Conservation (phyloP, 225 moss, liverwort and hornwort species). For the Lunularia cruciata region DNA sequence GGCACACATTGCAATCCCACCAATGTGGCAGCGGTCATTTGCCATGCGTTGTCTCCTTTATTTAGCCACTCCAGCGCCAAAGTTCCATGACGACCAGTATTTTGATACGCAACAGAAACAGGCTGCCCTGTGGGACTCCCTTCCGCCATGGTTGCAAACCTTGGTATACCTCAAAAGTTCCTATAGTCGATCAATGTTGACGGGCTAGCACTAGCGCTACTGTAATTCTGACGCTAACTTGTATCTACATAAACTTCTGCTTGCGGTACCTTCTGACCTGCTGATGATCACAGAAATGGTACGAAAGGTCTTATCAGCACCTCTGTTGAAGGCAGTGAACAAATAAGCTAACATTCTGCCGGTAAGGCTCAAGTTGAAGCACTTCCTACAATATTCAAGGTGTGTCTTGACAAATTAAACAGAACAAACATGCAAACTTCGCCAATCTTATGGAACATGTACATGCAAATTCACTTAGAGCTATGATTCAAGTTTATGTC, state of each 20-base stretch:
- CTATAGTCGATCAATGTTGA: neutral
- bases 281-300: neutral
- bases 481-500: no score
- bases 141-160: neutral
- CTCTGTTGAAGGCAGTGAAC: no score
- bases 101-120: constrained; percentile 16
- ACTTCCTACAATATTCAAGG: neutral
- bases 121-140: constrained; percentile 1
- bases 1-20: constrained; percentile 28
- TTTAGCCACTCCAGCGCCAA: constrained; percentile 17
- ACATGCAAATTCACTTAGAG: no score
- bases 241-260: neutral
- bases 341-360: neutral
- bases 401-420: neutral
- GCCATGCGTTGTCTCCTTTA: constrained; percentile 51
- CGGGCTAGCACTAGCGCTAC: neutral
- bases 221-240: neutral
- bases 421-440: neutral
- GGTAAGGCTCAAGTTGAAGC: neutral
- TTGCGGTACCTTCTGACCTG: neutral
- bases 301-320: neutral
- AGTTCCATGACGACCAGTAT: constrained; percentile 9
- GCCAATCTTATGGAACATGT: no score
- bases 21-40: constrained; percentile 31
- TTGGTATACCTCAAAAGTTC: neutral